These are phyloP conservation scores for Rutidosis leptorrhynchoides DNA, from an alignment of 129 eudicot genomes.

Conservation along the genomic window DNA sequence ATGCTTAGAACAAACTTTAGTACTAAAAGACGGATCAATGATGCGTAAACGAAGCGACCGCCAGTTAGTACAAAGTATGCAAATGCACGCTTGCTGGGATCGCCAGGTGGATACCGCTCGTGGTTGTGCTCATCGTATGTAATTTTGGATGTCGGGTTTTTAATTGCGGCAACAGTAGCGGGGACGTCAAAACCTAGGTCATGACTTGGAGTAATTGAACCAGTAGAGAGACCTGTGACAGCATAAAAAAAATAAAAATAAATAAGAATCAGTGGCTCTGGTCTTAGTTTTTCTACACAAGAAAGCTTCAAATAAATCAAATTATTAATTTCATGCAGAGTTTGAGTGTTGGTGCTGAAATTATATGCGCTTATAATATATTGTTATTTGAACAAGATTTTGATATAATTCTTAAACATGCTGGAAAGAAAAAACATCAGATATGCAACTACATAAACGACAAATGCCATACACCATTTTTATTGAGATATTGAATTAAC, in stretches of 20 bases:
- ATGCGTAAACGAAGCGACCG: constrained; percentile 76
- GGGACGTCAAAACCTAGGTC: constrained; percentile 47
- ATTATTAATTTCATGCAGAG: too few relatives aligned
- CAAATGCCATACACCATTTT: too few relatives aligned
- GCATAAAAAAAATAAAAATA: too few relatives aligned
- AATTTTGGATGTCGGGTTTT: constrained; percentile 71
- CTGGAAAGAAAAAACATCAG: background rate
- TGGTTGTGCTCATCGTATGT: constrained; percentile 71
- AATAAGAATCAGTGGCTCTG: background rate
- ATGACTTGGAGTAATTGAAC: constrained; percentile 49
- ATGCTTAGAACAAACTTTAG: constrained; percentile 79
- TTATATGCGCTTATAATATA: background rate
- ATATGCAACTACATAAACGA: background rate
- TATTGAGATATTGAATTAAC: too few relatives aligned
- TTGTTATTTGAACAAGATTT: background rate
- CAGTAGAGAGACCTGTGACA: constrained; percentile 54
- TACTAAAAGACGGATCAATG: constrained; percentile 64
- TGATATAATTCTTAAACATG: background rate
- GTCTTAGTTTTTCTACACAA: background rate
- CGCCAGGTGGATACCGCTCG: constrained; percentile 84
- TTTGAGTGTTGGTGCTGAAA: too few relatives aligned
- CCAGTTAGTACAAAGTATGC: constrained; percentile 85
- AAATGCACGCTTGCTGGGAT: constrained; percentile 84
- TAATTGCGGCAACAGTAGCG: constrained; percentile 63
- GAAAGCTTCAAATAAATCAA: too few relatives aligned